These are phyloP conservation scores for Penicillium sp. DNA, from an alignment of 2,329 filamentous ascomycete species.

Conservation along the genomic window DNA sequence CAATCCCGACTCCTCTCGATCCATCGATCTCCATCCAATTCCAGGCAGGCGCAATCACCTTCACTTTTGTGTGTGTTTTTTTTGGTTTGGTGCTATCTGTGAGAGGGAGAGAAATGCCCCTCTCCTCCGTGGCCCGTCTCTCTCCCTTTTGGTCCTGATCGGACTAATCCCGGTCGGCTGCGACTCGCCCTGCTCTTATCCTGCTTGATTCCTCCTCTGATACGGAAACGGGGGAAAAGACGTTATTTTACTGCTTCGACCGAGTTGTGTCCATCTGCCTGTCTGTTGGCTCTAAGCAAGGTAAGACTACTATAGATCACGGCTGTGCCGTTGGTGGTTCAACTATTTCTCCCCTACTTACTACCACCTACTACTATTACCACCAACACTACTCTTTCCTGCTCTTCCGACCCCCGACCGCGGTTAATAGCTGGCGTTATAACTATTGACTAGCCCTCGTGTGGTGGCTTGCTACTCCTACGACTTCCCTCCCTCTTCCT, in stretches of 20 bases:
- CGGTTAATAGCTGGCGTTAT: not conserved
- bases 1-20: conserved; percentile 5
- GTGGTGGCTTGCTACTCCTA: not conserved
- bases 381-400: not conserved
- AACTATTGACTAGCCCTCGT: not conserved
- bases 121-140: conserved; percentile 3
- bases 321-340: not conserved
- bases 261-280: not conserved
- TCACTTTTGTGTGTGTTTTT: not conserved
- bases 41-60: not conserved
- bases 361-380: not conserved
- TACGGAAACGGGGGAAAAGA: not conserved
- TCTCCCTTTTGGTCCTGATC: conserved; percentile 5
- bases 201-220: not conserved
- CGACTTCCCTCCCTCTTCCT: not conserved
- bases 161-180: conserved; percentile 12
- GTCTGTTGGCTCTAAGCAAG: not conserved
- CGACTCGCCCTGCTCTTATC: not conserved
- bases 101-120: conserved; percentile 10
- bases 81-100: not conserved
- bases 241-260: not conserved
- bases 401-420: not conserved
- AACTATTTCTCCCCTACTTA: conserved; percentile 1
- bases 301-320: not conserved
- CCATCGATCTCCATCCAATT: conserved; percentile 14